Base-by-base conservation (phyloP, 495 filamentous ascomycete genomes). In the Xylaria scruposa region DNA sequence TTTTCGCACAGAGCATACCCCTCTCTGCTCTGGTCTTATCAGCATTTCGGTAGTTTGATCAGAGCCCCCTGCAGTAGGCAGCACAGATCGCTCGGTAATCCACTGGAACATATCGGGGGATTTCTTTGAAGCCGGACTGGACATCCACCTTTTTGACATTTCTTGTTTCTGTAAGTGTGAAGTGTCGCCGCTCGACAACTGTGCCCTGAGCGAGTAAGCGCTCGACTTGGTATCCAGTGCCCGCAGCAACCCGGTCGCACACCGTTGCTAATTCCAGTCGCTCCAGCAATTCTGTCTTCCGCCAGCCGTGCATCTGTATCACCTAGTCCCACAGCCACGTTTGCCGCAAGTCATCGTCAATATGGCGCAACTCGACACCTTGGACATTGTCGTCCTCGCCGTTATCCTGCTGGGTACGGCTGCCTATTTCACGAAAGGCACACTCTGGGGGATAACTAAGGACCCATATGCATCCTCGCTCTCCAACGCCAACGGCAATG, bases 381-480 rank as follows among this genome's bases (percentile, higher is more conserved):
- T 98, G 83, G 96, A 99, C 86, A 84, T 98, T 72, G 81, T 97
- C 74, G 96, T 99, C 86, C 92, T 99, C 73, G 89, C 87, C 71
- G 90, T 86, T 71, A 90, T 98, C 72, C 86, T 98, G 38, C 81
- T 97, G 64, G 96, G 94, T 70, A 97, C 93, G 68, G 81, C 94
- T 62, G 96, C 95, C 78, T 99, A 98, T 84, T 95, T 99, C 84
- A 98, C 97, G 71, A 98, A 99, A 80, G 96, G 96, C 72, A 93
- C 90, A 70, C 90, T 93, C 79, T 99, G 96, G 96, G 94, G 88
- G 13, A 83, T 93, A 40, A 85, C 89, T 54, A 97, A 97, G 79
- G 94, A 97, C 79, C 93, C 96, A 49, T 97, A 97, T 81, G 92
- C 94, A 36, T 85, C 86, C 72, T 87, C 92, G 29, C 89, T 92